Base-by-base conservation (phyloP, 2,329 filamentous ascomycete genomes). In the Colletotrichum zoysiae region DNA sequence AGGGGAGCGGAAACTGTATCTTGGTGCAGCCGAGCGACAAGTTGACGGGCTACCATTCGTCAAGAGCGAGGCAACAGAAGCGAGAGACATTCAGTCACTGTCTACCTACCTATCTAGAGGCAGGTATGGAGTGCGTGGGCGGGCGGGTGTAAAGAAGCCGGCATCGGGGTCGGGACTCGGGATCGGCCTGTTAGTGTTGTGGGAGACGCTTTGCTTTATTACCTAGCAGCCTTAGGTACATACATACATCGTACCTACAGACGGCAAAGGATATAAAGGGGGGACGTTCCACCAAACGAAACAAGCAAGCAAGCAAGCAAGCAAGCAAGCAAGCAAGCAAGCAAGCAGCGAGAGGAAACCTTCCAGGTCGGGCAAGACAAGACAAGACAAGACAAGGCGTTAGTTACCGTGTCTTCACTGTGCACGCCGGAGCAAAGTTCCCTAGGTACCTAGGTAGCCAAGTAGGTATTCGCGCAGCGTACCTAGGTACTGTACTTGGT, bases 341-440 rank as follows among this genome's bases (percentile, higher is more conserved):
- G 30, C 30, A 30, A 30, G 30, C 30, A 30, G 35, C 44, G 51
- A 64, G 9, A 64, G n/a, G 35, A 40, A 59, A 44, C 53, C 53
- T n/a, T 63, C 33, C 51, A 71, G 68, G 63, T 26, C 23, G 57
- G 63, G 57, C 50, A 38, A 62, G 68, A 68, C 65, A 23, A 71
- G 64, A 65, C n/a, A n/a, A 56, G 55, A 62, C 65, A 23, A 71
- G 64, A 65, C 66, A 35, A 65, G 56, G 67, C 42, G 42, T 69
- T 65, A 51, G 50, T 48, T 56, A 33, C 59, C 35, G 57, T 30
- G 38, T 33, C 38, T 51, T 26, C 38, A 33, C 26, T 33, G 8
- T n/a, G 33, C 58, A 44, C 33, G 12, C 30, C 44, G 30, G 18
- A 33, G 18, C 33, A 3, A 56, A 1, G 16, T 42, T 18, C 4